Evolutionary conservation across 2,329 filamentous ascomycete genomes (phyloP).

Genomic region (Stromatinia cepivora): DNA sequence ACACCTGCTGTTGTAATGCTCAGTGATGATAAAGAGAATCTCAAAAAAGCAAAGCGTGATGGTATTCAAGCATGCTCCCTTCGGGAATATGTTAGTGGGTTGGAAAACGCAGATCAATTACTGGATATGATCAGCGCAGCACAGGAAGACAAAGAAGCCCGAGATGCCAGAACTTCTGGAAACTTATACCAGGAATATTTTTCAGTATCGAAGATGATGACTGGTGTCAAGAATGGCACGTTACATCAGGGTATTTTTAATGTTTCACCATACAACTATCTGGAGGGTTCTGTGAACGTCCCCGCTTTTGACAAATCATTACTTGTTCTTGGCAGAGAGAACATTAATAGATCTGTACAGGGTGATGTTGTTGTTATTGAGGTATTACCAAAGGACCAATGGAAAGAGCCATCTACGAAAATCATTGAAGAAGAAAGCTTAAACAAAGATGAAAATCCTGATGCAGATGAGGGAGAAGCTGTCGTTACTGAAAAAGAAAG

Average conservation of each 20-base stretch:
- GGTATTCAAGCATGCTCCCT: conserved; percentile 68
- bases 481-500: conserved; percentile 88
- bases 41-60: conserved; percentile 77
- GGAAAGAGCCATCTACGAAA: conserved; percentile 94
- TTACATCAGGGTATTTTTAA: conserved; percentile 95
- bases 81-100: conserved; percentile 74
- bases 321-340: conserved; percentile 86
- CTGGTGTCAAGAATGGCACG: conserved; percentile 82
- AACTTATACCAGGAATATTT: conserved; percentile 87
- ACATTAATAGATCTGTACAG: conserved; percentile 91
- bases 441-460: conserved; percentile 91
- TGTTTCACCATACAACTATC: conserved; percentile 95
- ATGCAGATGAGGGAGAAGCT: conserved; percentile 71
- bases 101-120: conserved; percentile 81
- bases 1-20: conserved; percentile 85
- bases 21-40: conserved; percentile 86
- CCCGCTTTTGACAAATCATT: conserved; percentile 87
- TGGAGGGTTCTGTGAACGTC: conserved; percentile 89
- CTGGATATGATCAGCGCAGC: conserved; percentile 91
- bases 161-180: conserved; percentile 63
- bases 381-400: conserved; percentile 88
- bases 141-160: conserved; percentile 64
- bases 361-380: conserved; percentile 93
- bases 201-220: conserved; percentile 89
- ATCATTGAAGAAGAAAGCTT: conserved; percentile 92